Evolutionary conservation across 1,284 basidiomycete genomes (phyloP).

Genomic region (Sanghuangporus weigelae): DNA sequence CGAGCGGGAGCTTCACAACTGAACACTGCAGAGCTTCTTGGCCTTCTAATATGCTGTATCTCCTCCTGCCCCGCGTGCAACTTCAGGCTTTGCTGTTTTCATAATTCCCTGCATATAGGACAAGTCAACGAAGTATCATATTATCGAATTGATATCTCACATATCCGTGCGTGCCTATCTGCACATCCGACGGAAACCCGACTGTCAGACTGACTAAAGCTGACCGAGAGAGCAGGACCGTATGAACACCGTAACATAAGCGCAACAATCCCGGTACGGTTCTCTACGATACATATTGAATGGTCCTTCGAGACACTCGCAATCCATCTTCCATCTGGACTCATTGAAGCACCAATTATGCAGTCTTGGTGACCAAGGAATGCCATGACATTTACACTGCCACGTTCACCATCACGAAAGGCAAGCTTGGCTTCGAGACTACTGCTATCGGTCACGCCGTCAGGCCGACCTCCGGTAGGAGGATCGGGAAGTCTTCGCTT

Average conservation of each 20-base stretch:
- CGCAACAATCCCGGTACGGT: slow-evolving; percentile 66
- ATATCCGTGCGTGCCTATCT: slow-evolving; percentile 79
- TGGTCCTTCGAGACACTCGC: slow-evolving; percentile 90
- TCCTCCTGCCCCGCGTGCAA: too few species aligned
- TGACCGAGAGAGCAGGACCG: slow-evolving; percentile 88
- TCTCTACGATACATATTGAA: slow-evolving; percentile 86
- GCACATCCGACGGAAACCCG: slow-evolving; percentile 83
- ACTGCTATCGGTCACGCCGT: not conserved
- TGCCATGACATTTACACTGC: slow-evolving; percentile 65
- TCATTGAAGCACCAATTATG: slow-evolving; percentile 74
- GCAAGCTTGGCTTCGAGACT: not conserved
- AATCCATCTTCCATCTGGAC: slow-evolving; percentile 82
- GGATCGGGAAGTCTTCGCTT: not conserved
- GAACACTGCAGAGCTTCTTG: not conserved
- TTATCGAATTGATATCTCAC: slow-evolving; percentile 31
- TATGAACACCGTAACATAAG: slow-evolving; percentile 88
- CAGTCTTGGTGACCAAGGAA: slow-evolving; percentile 86
- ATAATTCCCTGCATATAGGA: not conserved
- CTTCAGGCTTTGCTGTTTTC: not conserved
- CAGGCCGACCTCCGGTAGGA: not conserved
- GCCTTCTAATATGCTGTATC: too few species aligned
- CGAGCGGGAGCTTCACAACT: not conserved
- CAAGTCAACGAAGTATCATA: not conserved
- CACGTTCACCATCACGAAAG: slow-evolving; percentile 30
- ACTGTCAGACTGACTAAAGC: slow-evolving; percentile 68